Percentiles rank a stretch among this genome's conserved stretches.
These are phyloP conservation scores for Alternaria sp. DNA, from an alignment of 2,329 filamentous ascomycete species.

Conservation along the genomic window DNA sequence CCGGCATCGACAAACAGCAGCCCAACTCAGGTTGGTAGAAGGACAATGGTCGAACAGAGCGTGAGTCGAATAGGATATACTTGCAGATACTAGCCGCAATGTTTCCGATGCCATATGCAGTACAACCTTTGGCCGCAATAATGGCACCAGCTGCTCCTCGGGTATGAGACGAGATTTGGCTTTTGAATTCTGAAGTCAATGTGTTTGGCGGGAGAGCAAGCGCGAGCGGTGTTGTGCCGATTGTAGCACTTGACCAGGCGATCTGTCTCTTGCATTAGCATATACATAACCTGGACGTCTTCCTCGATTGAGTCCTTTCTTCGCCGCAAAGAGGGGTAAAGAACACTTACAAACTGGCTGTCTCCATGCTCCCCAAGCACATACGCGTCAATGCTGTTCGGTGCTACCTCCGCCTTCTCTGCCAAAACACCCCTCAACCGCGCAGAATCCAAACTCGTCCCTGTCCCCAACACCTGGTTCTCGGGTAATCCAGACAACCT, in stretches of 20 bases:
- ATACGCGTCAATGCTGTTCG: slow-evolving; percentile 54
- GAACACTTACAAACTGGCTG: slow-evolving; percentile 53
- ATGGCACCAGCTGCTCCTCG: slow-evolving; percentile 59
- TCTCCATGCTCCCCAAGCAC: slow-evolving; percentile 62
- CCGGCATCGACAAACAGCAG: slow-evolving; percentile 62
- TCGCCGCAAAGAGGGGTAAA: background rate
- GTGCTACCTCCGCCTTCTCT: slow-evolving; percentile 49
- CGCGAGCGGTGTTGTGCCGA: slow-evolving; percentile 54
- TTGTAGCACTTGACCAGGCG: slow-evolving; percentile 57
- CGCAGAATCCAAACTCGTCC: slow-evolving; percentile 63
- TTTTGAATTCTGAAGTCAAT: slow-evolving; percentile 36
- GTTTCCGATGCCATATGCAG: slow-evolving; percentile 61
- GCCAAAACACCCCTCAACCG: slow-evolving; percentile 59
- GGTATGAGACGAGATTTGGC: slow-evolving; percentile 56
- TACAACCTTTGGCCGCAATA: slow-evolving; percentile 61
- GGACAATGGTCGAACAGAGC: slow-evolving; percentile 59
- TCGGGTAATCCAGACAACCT: slow-evolving; percentile 59
- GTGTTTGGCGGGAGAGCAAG: slow-evolving; percentile 43
- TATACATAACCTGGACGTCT: background rate
- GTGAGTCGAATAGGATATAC: slow-evolving; percentile 60
- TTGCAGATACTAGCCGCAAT: slow-evolving; percentile 60
- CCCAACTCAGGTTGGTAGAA: slow-evolving; percentile 59
- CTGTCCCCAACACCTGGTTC: slow-evolving; percentile 62
- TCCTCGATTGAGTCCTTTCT: background rate
- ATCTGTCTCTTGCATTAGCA: slow-evolving; percentile 29